These are phyloP conservation scores for Aspergillus unguis DNA, from an alignment of 2,329 filamentous ascomycete genomes.

Conservation along the genomic window DNA sequence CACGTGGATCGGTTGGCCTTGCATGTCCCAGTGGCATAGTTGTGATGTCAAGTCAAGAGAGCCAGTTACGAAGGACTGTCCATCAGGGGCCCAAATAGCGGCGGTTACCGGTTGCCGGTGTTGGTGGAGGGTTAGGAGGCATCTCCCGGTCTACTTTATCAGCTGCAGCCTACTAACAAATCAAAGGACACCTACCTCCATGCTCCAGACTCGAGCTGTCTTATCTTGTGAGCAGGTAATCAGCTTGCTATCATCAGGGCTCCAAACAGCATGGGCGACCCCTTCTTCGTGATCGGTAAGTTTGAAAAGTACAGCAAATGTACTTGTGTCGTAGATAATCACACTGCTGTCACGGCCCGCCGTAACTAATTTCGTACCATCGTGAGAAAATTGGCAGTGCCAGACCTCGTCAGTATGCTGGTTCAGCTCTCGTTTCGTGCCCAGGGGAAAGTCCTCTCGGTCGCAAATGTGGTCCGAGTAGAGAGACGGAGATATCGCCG, in stretches of 20 bases:
- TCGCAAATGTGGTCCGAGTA: constrained; percentile 88
- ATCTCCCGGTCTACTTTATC: constrained; percentile 55
- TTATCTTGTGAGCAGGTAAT: constrained; percentile 78
- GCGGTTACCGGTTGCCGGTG: constrained; percentile 84
- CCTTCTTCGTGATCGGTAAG: constrained; percentile 66
- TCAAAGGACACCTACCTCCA: constrained; percentile 51
- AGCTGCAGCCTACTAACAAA: background rate
- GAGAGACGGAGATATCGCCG: constrained; percentile 70
- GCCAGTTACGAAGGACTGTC: constrained; percentile 72
- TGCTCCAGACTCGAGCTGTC: constrained; percentile 72
- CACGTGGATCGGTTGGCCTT: constrained; percentile 60
- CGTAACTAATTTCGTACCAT: constrained; percentile 77
- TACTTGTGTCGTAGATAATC: constrained; percentile 74
- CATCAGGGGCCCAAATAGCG: constrained; percentile 83
- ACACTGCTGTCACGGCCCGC: constrained; percentile 73
- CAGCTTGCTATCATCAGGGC: constrained; percentile 81
- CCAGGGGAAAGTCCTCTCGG: constrained; percentile 71
- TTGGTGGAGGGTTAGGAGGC: constrained; percentile 62
- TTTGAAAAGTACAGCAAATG: constrained; percentile 62
- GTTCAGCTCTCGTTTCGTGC: constrained; percentile 65
- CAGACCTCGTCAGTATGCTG: constrained; percentile 82
- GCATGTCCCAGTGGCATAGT: constrained; percentile 67
- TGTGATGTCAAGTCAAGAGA: constrained; percentile 66
- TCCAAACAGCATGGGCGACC: constrained; percentile 83
- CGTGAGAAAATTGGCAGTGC: constrained; percentile 85